These are phyloP conservation scores for Leptomonas seymouri DNA, from an alignment of 208 protist genomes.

Conservation along the genomic window DNA sequence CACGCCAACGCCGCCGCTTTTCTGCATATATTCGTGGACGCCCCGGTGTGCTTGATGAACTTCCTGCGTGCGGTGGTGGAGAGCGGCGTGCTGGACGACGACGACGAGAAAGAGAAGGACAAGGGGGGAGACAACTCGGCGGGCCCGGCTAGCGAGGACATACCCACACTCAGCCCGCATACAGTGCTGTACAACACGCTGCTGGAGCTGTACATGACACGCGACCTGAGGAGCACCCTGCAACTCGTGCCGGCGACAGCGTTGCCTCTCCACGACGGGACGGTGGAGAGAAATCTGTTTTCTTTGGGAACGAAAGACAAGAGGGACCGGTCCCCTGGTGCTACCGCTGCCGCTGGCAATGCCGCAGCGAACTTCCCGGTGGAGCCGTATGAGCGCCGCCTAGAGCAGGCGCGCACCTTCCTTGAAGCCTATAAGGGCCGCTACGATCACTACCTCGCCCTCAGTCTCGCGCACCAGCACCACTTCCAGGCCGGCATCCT, in stretches of 20 bases:
- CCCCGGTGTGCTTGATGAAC: conserved; percentile 82
- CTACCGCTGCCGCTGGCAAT: too few relatives aligned
- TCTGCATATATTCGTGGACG: conserved; percentile 92
- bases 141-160: conserved; percentile 16
- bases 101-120: conserved; percentile 18
- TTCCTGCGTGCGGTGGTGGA: conserved; percentile 93
- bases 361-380: conserved; percentile 35
- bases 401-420: conserved; percentile 63
- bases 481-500: conserved; percentile 90
- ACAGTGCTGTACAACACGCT: conserved; percentile 92
- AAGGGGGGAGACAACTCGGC: not conserved
- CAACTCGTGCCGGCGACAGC: conserved; percentile 12
- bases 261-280: not conserved
- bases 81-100: conserved; percentile 50
- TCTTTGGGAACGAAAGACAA: not conserved
- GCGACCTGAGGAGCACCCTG: conserved; percentile 28
- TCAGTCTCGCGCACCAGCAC: conserved; percentile 90
- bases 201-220: conserved; percentile 95
- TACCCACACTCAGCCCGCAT: not conserved
- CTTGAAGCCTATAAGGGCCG: conserved; percentile 55
- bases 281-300: not conserved
- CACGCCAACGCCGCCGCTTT: conserved; percentile 66
- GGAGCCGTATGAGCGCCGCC: conserved; percentile 49
- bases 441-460: conserved; percentile 93
- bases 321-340: not conserved